phyloP scores from a whole-genome alignment of 2,329 filamentous ascomycete genomes.

The Amesomyces nigricolor region DNA sequence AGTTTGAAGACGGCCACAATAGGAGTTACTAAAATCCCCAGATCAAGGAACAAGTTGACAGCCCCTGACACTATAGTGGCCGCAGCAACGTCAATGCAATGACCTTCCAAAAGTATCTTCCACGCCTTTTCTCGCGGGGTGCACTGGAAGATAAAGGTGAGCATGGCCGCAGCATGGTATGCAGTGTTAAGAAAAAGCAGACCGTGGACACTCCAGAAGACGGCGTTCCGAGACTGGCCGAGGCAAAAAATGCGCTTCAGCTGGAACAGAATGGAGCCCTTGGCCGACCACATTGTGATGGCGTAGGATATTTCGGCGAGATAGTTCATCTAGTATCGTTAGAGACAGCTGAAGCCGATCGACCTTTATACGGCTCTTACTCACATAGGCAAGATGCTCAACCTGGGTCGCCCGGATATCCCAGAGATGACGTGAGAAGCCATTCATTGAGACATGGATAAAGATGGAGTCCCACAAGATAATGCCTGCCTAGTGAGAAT shows the following conservation, averaged over 20 bases:
- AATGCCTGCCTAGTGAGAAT: conserved; percentile 15
- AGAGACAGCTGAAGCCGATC: too few species aligned
- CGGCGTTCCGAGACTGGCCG: conserved; percentile 10
- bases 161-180: conserved; percentile 15
- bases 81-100: conserved; percentile 18
- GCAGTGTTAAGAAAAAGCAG: conserved; percentile 15
- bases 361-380: conserved; percentile 3
- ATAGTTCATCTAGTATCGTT: too few species aligned
- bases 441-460: conserved; percentile 14
- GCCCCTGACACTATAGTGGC: conserved; percentile 13
- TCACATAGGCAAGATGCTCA: conserved; percentile 12
- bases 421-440: conserved; percentile 19
- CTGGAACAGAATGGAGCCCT: conserved; percentile 21
- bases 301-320: conserved; percentile 19
- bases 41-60: conserved; percentile 19
- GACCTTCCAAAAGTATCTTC: conserved; percentile 14
- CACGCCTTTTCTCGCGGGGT: conserved; percentile 20
- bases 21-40: conserved; percentile 7
- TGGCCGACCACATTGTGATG: conserved; percentile 18
- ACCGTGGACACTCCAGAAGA: conserved; percentile 17
- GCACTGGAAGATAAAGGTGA: conserved; percentile 20
- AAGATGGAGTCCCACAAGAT: conserved; percentile 19
- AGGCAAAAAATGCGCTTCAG: conserved; percentile 18
- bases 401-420: conserved; percentile 15
- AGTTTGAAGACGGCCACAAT: conserved; percentile 16